Conservation (phyloP, 2,329 filamentous ascomycete species). For the Hypoxylon sp. region DNA sequence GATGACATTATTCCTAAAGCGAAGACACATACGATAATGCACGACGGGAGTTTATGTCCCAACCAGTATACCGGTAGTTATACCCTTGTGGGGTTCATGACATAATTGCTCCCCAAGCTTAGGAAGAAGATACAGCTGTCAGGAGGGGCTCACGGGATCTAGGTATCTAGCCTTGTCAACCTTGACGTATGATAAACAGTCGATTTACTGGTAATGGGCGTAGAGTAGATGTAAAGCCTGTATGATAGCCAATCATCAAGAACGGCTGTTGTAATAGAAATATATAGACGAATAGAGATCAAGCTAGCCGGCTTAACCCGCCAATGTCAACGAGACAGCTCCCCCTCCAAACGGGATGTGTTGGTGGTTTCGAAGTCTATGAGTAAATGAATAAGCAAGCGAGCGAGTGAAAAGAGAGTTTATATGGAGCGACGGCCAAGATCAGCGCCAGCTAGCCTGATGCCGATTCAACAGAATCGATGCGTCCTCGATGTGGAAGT, state of each 20-base stretch:
- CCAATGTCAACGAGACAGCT: constrained; percentile 5
- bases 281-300: constrained; percentile 19
- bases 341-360: neutral
- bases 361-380: constrained; percentile 9
- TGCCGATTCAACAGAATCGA: constrained; percentile 9
- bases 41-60: constrained; percentile 17
- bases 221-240: constrained; percentile 19
- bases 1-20: constrained; percentile 25
- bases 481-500: constrained; percentile 3
- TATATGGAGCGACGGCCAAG: constrained; percentile 23
- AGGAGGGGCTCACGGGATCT: constrained; percentile 29
- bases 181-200: constrained; percentile 22
- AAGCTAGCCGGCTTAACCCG: constrained; percentile 6
- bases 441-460: constrained; percentile 21
- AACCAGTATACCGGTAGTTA: constrained; percentile 9
- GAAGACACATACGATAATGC: constrained; percentile 16
- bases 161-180: constrained; percentile 28
- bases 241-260: constrained; percentile 19
- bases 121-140: constrained; percentile 17
- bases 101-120: constrained; percentile 30
- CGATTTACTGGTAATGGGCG: constrained; percentile 8
- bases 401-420: constrained; percentile 21
- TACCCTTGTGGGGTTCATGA: constrained; percentile 28
- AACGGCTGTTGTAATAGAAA: constrained; percentile 20
- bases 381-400: constrained; percentile 15